Evolutionary conservation across 257 asterid genomes (phyloP), one percentile per base, ranked within the genome.

Genomic region (Asclepias syriaca): DNA sequence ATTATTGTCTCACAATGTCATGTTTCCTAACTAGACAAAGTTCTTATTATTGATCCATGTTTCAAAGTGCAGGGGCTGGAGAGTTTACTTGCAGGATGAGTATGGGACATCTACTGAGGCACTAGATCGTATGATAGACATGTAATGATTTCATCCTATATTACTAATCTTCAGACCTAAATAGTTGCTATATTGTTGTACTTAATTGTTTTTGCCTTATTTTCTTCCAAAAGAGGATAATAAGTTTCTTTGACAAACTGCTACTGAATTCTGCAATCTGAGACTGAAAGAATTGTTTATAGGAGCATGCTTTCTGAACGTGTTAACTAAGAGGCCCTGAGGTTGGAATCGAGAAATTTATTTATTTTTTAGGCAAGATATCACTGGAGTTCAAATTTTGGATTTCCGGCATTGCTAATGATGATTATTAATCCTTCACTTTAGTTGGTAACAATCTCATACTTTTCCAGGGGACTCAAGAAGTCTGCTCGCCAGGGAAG

Each of bases 31-130:
- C 24, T 29, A 13, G 9, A 39, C 11, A 15, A 8, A 4, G 32
- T 50, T 29, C 21, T 48, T 72, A 57, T 18, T 9, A 56, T 66
- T 51, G 63, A 48, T 67, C 68, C 50, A 45, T 72, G 18, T 57
- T 75, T 19, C 58, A 49, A 61, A 34, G 4, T 68, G 68, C 82
- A 94, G 98, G 91, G 97, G 97, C 5, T 94, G 96, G 97, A 85
- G 98, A 81, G 96, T 91, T 18, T 93, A 91, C 86, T 80, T 93
- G 81, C 96, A 91, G 85, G 90, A 91, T 72, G 98, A 94, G 83
- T 87, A 94, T 48, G 98, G 96, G 74, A 87, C 98, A 46, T 85
- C 97, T 16, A 63, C 77, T 8, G 96, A 89, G 80, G 98, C 97
- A 22, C 58, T 84, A 54, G 86, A 77, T 69, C 86, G 80, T 83